Conservation (phyloP, 108 stramenopile genomes). For the Nannochloropsis gaditana region DNA sequence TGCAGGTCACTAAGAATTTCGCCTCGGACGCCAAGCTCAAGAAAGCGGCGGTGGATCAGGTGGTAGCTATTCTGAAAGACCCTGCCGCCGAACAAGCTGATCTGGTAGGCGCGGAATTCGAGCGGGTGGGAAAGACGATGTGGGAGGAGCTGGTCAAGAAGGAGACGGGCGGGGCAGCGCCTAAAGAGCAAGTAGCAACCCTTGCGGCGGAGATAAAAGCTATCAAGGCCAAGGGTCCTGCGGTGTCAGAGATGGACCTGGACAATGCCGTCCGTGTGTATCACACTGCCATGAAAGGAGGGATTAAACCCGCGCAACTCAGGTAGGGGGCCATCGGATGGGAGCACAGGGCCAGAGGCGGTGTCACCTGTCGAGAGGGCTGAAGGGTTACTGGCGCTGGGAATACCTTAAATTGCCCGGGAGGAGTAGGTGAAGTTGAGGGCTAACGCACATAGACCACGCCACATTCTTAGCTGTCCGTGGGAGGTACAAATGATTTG, state of each 20-base stretch:
- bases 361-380: too few species aligned
- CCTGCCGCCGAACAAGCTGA: conserved; percentile 4
- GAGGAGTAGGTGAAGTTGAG: too few species aligned
- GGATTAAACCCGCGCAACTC: background rate
- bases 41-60: background rate
- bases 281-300: conserved; percentile 1
- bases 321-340: background rate
- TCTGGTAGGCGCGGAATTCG: conserved; percentile 12
- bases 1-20: background rate
- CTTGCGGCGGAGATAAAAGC: background rate
- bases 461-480: too few species aligned
- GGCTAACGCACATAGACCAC: too few species aligned
- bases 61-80: conserved; percentile 2
- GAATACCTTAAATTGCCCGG: too few species aligned
- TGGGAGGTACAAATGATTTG: too few species aligned
- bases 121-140: background rate
- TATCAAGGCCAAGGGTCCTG: conserved; percentile 9
- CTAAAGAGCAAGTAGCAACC: background rate
- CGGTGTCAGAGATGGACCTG: conserved; percentile 7
- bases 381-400: too few species aligned
- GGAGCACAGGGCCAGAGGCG: too few species aligned
- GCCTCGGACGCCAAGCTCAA: conserved; percentile 4
- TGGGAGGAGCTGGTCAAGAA: background rate
- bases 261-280: conserved; percentile 13
- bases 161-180: background rate